Conservation (phyloP, 805 yeast genomes). For the Teunomyces cretensis region DNA sequence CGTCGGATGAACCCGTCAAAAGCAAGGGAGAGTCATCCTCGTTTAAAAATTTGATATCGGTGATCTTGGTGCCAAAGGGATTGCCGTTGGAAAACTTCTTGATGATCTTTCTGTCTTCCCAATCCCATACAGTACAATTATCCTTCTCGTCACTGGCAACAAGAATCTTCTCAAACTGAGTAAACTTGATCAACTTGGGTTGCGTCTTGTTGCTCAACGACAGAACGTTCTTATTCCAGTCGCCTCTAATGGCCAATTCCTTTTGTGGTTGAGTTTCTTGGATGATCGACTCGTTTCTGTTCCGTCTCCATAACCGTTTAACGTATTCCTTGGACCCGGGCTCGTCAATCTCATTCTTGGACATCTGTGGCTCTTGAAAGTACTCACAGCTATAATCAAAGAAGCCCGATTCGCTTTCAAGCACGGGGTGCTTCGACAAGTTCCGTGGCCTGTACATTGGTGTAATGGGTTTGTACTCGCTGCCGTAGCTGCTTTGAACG, state of each 20-base stretch:
- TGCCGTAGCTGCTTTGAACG: slow-evolving; percentile 33
- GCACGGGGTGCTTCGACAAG: slow-evolving; percentile 33
- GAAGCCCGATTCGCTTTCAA: slow-evolving; percentile 63
- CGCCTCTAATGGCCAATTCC: slow-evolving; percentile 75
- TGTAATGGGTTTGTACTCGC: slow-evolving; percentile 54
- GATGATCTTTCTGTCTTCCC: slow-evolving; percentile 61
- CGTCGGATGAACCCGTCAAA: slow-evolving; percentile 89
- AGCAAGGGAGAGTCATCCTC: slow-evolving; percentile 90
- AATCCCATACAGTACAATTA: slow-evolving; percentile 82
- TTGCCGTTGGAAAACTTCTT: slow-evolving; percentile 79
- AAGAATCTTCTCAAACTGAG: slow-evolving; percentile 87
- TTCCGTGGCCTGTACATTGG: slow-evolving; percentile 50
- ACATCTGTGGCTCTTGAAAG: slow-evolving; percentile 95
- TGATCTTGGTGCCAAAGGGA: slow-evolving; percentile 83
- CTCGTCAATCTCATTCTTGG: slow-evolving; percentile 79
- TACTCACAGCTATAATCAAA: slow-evolving; percentile 82
- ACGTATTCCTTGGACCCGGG: slow-evolving; percentile 88
- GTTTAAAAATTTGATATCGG: slow-evolving; percentile 81
- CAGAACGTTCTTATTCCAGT: slow-evolving; percentile 70
- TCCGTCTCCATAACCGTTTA: slow-evolving; percentile 82
- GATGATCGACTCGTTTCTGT: slow-evolving; percentile 82
- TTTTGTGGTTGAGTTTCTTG: slow-evolving; percentile 90
- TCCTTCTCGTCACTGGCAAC: slow-evolving; percentile 83
- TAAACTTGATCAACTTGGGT: slow-evolving; percentile 74
- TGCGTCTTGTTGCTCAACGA: slow-evolving; percentile 72